Evolutionary conservation across 331 rosid species (phyloP).

Genomic region (Spiraea crenata): DNA sequence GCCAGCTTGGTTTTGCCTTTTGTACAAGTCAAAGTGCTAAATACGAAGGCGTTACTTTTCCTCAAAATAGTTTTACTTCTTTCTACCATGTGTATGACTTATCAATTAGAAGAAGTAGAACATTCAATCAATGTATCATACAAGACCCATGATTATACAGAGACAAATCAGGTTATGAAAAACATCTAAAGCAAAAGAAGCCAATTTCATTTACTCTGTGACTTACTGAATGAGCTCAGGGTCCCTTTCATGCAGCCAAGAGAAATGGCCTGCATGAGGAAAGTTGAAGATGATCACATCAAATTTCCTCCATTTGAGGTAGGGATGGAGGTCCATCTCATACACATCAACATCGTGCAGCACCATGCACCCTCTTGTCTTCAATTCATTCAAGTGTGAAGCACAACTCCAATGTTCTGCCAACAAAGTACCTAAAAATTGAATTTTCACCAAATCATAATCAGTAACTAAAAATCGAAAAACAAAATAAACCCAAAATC

Average conservation of each 20-base stretch:
- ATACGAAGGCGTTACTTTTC: too few relatives aligned
- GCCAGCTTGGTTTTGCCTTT: too few relatives aligned
- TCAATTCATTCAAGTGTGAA: constrained; percentile 24
- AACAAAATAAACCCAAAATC: neutral
- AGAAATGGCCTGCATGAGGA: constrained; percentile 41
- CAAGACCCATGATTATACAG: too few relatives aligned
- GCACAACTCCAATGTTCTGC: neutral
- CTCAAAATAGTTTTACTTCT: too few relatives aligned
- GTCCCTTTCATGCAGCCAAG: neutral
- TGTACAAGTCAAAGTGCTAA: too few relatives aligned
- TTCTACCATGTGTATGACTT: too few relatives aligned
- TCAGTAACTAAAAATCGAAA: neutral
- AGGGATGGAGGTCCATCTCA: constrained; percentile 30
- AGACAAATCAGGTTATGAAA: too few relatives aligned
- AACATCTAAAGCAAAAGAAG: neutral
- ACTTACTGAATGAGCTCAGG: constrained; percentile 23
- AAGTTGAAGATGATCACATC: constrained; percentile 42
- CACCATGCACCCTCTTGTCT: constrained; percentile 23
- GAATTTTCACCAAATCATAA: neutral
- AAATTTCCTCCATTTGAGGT: neutral
- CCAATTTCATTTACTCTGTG: neutral
- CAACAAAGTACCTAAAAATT: neutral
- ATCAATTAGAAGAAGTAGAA: too few relatives aligned
- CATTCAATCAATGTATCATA: too few relatives aligned
- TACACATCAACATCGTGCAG: constrained; percentile 34